Base-by-base conservation (phyloP, 495 filamentous ascomycete genomes). In the Podospora pseudoanserina region DNA sequence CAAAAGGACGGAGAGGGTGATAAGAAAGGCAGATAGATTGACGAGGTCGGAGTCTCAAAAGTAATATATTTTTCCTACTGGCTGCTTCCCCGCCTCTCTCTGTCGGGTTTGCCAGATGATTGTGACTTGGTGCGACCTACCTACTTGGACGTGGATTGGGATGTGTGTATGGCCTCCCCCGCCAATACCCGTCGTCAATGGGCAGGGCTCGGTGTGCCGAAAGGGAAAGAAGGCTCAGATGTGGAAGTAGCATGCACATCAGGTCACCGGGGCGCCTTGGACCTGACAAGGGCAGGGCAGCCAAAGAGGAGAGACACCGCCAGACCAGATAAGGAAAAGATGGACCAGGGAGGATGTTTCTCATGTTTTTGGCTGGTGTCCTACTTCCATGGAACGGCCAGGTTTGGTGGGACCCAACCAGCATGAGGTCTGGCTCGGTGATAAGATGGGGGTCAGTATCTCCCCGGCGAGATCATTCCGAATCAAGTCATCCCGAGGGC, bases 161-260 rank as follows among this genome's bases (percentile, higher is more conserved):
- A 49, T 49, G 39, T 16, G 13, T 16, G 39, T 11, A 49, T 49
- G 9, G 9, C 13, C 39, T 49, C 39, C 39, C 39, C 39, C 39
- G 39, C 39, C 39, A 49, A 49, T 49, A 49, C 39, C 39, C 39
- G 39, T 49, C 39, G 23, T 58, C 18, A 9, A 58, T 20, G 7
- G 55, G 55, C n/a, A 26, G 55, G 55, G 55, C 55, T 58, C 55
- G 55, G 55, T 58, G 55, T 58, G 55, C 55, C 55, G 39, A 58
- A 58, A 58, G 18, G 55, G 55, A 26, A 58, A 58, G 55, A 9
- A 58, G 23, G 5, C 13, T 49, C 39, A 49, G 39, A 49, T 49
- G 15, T 9, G 39, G 39, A 49, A 49, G 39, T 49, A 49, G 15
- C 39, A 49, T 49, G 39, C 13, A 49, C 39, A 49, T 49, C 39